Base-by-base conservation (phyloP, 2,329 filamentous ascomycete genomes). In the Aspergillus neotritici region DNA sequence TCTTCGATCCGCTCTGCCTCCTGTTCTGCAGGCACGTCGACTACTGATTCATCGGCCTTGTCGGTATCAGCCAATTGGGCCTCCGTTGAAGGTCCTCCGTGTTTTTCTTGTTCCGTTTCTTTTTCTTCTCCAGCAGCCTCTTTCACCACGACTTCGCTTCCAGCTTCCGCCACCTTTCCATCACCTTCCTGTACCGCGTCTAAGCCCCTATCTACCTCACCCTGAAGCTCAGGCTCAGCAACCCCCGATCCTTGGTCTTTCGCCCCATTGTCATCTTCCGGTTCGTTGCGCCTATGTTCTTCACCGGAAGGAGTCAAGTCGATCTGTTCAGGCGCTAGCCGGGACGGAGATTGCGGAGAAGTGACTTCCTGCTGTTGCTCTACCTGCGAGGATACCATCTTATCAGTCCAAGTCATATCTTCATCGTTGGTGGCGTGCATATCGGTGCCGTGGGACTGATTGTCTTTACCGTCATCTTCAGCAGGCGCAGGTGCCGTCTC, bases 391-490 rank as follows among this genome's bases (percentile, higher is more conserved):
- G 61, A 64, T 57, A 67, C 56, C 56, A 61, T 63, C 51, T 66
- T 55, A 69, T 70, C 66, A 69, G 67, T 69, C 66, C 64, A 68
- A 65, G 60, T 58, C 54, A 64, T 52, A 56, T 61, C 55, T 56
- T 66, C 62, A 58, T 61, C 60, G 55, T 52, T 60, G 44, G 53
- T 57, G 58, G 57, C 58, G 55, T 59, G 58, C 48, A 58, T 57
- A 53, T 60, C 60, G 48, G 53, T 61, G 60, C 63, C 66, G 60
- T 63, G 67, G 62, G 61, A 64, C 64, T 67, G 66, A 63, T 65
- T 61, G 53, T 70, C 65, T 66, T 69, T 69, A 69, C 66, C 66
- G 58, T 70, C 65, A 59, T 64, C 57, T 60, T 68, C 62, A 58
- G 57, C 58, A 61, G 61, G 60, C 50, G 54, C 53, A 53, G 50